phyloP scores from a whole-genome alignment of 176 grass and related monocot species.

The Juncus inflexus region DNA sequence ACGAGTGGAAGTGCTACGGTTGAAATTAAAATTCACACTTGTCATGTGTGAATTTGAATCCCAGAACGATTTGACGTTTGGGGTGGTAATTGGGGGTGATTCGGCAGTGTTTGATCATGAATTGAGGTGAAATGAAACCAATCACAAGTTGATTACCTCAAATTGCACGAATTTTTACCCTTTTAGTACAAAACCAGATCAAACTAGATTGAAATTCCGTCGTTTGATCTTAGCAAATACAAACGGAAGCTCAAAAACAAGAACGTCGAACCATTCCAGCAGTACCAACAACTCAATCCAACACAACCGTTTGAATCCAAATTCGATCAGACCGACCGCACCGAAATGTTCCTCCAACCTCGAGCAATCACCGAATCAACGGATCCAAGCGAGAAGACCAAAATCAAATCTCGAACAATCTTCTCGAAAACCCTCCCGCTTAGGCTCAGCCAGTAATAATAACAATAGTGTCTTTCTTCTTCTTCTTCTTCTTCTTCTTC shows the following conservation, averaged over 20 bases:
- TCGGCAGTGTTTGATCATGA: neutral
- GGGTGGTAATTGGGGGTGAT: neutral
- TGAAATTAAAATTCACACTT: conserved; percentile 60
- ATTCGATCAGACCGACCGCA: neutral
- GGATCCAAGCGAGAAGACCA: neutral
- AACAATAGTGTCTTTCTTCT: too few species aligned
- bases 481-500: too few species aligned
- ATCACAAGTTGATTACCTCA: neutral
- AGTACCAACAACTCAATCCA: neutral
- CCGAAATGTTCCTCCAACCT: neutral
- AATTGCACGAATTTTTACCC: too few species aligned
- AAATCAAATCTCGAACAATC: neutral
- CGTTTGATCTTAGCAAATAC: neutral
- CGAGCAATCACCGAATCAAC: too few species aligned
- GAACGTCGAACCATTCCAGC: neutral
- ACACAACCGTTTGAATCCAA: neutral
- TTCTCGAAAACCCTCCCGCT: neutral
- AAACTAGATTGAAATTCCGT: neutral
- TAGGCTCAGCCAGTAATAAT: too few species aligned
- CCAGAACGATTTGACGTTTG: too few species aligned
- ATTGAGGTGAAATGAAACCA: neutral
- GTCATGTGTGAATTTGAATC: conserved; percentile 34
- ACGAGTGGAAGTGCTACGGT: conserved; percentile 49
- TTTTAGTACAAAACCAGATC: neutral
- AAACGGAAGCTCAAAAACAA: neutral